A percentile compares a stretch with the other conserved stretches of the same genome.
Conservation (phyloP, 371 early-diverging fungal species). For the Funneliformis caledonium region DNA sequence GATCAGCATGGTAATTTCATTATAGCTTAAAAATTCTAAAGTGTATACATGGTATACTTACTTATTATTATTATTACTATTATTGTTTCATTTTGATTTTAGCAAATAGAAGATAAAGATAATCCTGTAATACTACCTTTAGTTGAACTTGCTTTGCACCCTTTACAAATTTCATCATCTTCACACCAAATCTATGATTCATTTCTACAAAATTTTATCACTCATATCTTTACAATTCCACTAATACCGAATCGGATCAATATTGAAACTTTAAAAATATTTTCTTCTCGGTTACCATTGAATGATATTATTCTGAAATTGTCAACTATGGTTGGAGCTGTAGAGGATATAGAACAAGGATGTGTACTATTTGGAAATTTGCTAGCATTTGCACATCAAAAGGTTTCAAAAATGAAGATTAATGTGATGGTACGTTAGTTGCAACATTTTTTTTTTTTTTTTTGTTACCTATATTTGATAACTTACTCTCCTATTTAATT, state of each 20-base stretch:
- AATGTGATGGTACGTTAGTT: constrained; percentile 31
- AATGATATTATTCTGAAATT: constrained; percentile 46
- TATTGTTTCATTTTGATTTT: background rate
- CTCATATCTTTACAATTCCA: constrained; percentile 51
- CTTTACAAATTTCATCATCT: constrained; percentile 37
- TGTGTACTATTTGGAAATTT: constrained; percentile 52
- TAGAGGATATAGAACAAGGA: constrained; percentile 31
- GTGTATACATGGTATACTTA: background rate
- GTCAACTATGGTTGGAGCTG: constrained; percentile 33
- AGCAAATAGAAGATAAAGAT: constrained; percentile 45
- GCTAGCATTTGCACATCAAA: constrained; percentile 53
- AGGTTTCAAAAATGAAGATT: constrained; percentile 31
- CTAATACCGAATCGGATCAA: constrained; percentile 51
- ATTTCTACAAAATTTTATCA: constrained; percentile 42
- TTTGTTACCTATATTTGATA: background rate
- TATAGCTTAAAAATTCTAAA: background rate
- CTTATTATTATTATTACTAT: background rate
- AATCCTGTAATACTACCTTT: constrained; percentile 37
- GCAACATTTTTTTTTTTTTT: background rate
- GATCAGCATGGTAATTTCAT: constrained; percentile 11
- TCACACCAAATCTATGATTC: background rate
- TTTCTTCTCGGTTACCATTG: constrained; percentile 51
- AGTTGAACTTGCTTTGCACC: constrained; percentile 37
- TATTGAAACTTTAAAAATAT: constrained; percentile 45
- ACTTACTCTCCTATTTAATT: background rate